Evolutionary conservation across 257 asterid genomes (phyloP), one percentile per base, ranked within the genome.

Genomic region (Fraxinus quadrangulata): DNA sequence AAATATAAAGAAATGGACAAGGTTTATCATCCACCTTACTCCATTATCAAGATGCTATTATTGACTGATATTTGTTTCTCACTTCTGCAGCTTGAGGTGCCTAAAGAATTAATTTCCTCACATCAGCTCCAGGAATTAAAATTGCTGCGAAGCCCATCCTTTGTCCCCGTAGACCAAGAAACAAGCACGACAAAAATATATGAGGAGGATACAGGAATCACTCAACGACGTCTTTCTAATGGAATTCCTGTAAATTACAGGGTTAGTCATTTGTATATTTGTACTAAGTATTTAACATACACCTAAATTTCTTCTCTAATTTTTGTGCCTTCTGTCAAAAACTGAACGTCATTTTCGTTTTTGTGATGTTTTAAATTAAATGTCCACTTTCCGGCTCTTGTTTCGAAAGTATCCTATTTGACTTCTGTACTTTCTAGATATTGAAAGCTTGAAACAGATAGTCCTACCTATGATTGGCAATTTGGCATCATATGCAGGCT

Each of bases 191-290:
- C 89, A 37, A 93, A 89, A 86, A 81, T 86, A 80, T 87, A 73
- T 84, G 98, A 96, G 81, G 85, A 86, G 81, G 98, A 93, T 73
- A 96, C 98, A 3, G 97, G 98, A 81, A 93, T 96, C 30, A 78
- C 87, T 69, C 98, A 92, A 81, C 88, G 94, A 76, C 88, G 92
- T 77, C 99, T 96, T 88, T 96, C 99, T 42, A 96, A 96, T 86
- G 99, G 99, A 81, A 92, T 96, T 85, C 97, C 98, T 80, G 90
- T 93, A 45, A 96, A 96, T 85, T 96, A 92, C 91, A 91, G 86
- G 97, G 99, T 93, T 80, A 67, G 47, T 81, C 31, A 30, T 71
- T 71, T 28, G 67, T 70, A 36, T 73, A 11, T 72, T 51, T 72
- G 36, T 74, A 24, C 47, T 33, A 72, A 36, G 71, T 75, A 65